Base-by-base conservation (phyloP, 148 eudicot genomes). In the Heliamphora exappendiculata region DNA sequence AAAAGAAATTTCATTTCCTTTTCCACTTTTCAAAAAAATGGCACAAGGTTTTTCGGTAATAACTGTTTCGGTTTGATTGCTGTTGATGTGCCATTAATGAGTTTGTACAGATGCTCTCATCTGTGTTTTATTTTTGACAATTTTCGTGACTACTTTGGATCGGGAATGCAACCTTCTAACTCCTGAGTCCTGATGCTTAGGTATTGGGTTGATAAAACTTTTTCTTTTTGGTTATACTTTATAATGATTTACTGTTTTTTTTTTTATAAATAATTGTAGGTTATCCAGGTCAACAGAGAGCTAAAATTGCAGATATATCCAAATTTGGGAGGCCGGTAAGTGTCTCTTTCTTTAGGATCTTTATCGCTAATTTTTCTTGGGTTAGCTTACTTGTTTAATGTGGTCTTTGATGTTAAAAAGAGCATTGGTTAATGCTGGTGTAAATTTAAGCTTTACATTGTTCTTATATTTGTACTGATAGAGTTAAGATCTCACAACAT, bases 311-410 rank as follows among this genome's bases (percentile, higher is more conserved):
- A 20, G 99, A 92, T 79, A 85, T 89, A 28, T 88, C 97, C 59
- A 95, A 88, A 80, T 95, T 95, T 78, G 94, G 97, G 22, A 93
- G 99, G 20, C 97, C 99, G 34, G 99, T 95, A 82, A 94, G 96
- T 84, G 31, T 34, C 73, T 50, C n/a, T n/a, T n/a, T n/a, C n/a
- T n/a, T n/a, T n/a, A n/a, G n/a, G n/a, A n/a, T n/a, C n/a, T n/a
- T n/a, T n/a, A n/a, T n/a, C n/a, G n/a, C n/a, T n/a, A n/a, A n/a
- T n/a, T n/a, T n/a, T n/a, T n/a, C n/a, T n/a, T n/a, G n/a, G n/a
- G n/a, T n/a, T n/a, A n/a, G n/a, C n/a, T n/a, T n/a, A n/a, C n/a
- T n/a, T n/a, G n/a, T n/a, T n/a, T n/a, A n/a, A n/a, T n/a, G n/a
- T n/a, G n/a, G n/a, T n/a, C n/a, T n/a, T n/a, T n/a, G n/a, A n/a